Conservation (phyloP, 306 rosid species). For the Sicyos baderoa region DNA sequence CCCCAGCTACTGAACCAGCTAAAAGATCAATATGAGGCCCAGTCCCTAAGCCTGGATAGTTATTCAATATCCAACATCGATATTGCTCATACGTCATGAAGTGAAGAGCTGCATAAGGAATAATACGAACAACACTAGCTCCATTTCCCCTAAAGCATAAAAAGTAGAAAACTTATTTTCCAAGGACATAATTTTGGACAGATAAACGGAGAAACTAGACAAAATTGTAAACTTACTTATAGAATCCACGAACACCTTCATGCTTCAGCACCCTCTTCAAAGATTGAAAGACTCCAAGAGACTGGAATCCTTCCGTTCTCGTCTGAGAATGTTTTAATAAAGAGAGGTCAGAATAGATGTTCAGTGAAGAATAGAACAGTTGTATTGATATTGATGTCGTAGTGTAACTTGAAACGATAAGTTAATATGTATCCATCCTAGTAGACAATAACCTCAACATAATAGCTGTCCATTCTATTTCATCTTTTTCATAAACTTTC, state of each 20-base stretch:
- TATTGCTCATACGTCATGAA: constrained; percentile 95
- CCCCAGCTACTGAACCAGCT: constrained; percentile 96
- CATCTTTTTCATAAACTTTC: background rate
- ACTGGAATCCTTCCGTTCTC: constrained; percentile 70
- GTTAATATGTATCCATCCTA: background rate
- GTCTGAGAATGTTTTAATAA: constrained; percentile 37
- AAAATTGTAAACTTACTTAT: constrained; percentile 43
- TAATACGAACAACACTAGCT: constrained; percentile 76
- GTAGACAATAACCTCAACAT: too few species aligned
- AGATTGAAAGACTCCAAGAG: constrained; percentile 70
- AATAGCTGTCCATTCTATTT: too few species aligned
- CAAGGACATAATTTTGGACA: background rate
- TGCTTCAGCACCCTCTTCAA: constrained; percentile 52
- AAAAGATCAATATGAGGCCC: constrained; percentile 88
- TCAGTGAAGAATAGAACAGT: background rate
- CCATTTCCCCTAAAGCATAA: constrained; percentile 74
- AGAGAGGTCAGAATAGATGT: background rate
- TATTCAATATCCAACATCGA: constrained; percentile 67
- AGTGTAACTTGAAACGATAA: background rate
- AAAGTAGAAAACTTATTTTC: constrained; percentile 20
- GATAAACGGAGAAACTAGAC: background rate
- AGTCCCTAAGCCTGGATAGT: constrained; percentile 55
- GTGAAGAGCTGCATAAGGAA: constrained; percentile 95
- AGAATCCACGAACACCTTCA: constrained; percentile 81
- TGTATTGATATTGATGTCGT: background rate